Percentiles rank a stretch among this genome's conserved stretches.
Evolutionary conservation across 1,284 basidiomycete genomes (phyloP).

Genomic region (Anthracocystis setariae): DNA sequence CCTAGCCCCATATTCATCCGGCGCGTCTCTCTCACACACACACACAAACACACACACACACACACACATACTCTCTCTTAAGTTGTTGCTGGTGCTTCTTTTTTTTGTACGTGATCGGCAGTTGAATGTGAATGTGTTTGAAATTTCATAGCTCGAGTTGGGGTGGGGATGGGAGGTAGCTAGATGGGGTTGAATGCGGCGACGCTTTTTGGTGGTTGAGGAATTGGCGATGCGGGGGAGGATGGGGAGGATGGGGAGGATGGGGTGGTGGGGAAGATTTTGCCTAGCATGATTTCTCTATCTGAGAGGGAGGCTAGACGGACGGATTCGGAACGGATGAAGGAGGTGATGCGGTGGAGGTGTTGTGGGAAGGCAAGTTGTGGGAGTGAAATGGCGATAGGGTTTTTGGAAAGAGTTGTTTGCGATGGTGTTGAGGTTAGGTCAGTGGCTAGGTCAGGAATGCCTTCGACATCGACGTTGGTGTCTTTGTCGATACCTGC

Average conservation of each 20-base stretch:
- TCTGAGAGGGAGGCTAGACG: slow-evolving; percentile 80
- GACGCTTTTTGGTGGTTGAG: slow-evolving; percentile 38
- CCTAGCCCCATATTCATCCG: slow-evolving; percentile 13
- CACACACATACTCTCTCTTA: too few species aligned
- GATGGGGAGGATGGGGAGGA: too few species aligned
- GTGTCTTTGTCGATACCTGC: slow-evolving; percentile 55
- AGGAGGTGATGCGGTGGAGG: slow-evolving; percentile 80
- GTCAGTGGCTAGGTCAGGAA: slow-evolving; percentile 71
- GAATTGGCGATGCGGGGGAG: too few species aligned
- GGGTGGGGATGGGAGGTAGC: neutral
- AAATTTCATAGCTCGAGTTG: too few species aligned
- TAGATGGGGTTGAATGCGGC: slow-evolving; percentile 44
- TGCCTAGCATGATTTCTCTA: slow-evolving; percentile 73
- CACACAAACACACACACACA: too few species aligned
- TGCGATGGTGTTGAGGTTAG: slow-evolving; percentile 40
- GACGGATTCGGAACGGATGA: slow-evolving; percentile 80
- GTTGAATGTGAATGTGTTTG: too few species aligned
- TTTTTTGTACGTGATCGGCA: too few species aligned
- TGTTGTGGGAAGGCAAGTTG: slow-evolving; percentile 70
- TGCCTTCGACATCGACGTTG: slow-evolving; percentile 58
- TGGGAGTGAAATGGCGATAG: too few species aligned
- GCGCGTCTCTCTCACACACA: too few species aligned
- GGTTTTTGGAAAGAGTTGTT: slow-evolving; percentile 38
- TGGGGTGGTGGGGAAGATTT: slow-evolving; percentile 12
- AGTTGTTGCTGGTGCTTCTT: too few species aligned